Evolutionary conservation across 129 eudicot species (phyloP).

Genomic region (Solidago caesia): DNA sequence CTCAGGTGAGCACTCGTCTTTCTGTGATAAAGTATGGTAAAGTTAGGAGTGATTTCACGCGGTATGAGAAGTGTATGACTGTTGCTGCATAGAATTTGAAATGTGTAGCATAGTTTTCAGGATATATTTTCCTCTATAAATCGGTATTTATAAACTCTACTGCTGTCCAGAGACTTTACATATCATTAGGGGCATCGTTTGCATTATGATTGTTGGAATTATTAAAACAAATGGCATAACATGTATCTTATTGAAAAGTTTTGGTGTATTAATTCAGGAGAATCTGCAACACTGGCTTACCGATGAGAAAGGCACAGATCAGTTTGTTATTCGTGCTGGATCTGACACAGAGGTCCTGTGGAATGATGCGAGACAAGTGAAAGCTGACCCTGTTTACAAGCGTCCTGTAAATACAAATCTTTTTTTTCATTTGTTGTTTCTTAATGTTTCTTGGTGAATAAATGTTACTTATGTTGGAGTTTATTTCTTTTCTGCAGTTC

Average conservation of each 20-base stretch:
- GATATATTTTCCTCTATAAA: no score
- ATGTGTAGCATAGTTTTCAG: not conserved
- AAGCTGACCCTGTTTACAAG: constrained; percentile 43
- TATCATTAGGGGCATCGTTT: not conserved
- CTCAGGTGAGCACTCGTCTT: not conserved
- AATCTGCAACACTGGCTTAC: constrained; percentile 48
- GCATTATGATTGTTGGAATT: not conserved
- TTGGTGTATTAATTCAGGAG: constrained; percentile 32
- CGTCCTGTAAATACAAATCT: constrained; percentile 42
- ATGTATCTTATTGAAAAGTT: not conserved
- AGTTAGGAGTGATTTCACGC: not conserved
- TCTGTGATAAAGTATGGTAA: not conserved
- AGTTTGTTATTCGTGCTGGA: constrained; percentile 50
- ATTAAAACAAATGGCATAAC: not conserved
- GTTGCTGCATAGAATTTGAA: not conserved
- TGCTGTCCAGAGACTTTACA: not conserved
- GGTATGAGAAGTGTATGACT: no score
- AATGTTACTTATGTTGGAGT: not conserved
- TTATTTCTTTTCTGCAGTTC: constrained; percentile 36
- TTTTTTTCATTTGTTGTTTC: not conserved
- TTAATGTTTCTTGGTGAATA: not conserved
- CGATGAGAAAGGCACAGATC: constrained; percentile 45
- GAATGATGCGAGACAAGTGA: constrained; percentile 48
- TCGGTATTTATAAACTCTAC: no score
- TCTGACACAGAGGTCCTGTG: constrained; percentile 42